Base-by-base conservation (phyloP, 805 yeast genomes). In the Teunomyces atbi region DNA sequence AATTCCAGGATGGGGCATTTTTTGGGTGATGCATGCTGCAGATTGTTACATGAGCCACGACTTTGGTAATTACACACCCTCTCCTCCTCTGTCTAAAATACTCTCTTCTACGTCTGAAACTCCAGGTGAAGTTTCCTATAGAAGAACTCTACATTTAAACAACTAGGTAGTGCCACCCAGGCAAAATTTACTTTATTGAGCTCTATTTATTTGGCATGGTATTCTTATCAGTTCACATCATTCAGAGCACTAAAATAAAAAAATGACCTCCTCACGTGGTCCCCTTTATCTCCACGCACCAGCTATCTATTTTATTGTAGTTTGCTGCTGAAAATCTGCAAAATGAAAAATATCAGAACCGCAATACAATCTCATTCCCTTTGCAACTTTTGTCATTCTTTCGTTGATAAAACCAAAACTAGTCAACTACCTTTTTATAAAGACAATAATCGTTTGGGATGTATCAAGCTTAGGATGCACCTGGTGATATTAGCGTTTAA, bases 21-120 rank as follows among this genome's bases (percentile, higher is more conserved):
- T 36, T 36, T 36, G 39, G 39, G 28, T 36, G 39, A 36, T 36
- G 16, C 33, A 30, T 7, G 39, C 39, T 36, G 39, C 39, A 19
- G 39, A 36, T 36, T 36, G 39, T 36, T 36, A 21, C 39, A 21
- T 21, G 3, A 11, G 26, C 23, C 39, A 36, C 39, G 39, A 36
- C 39, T 36, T 36, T 20, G 39, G 39, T 36, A 36, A 2, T n/a
- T 4, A 2, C 39, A 36, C 39, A 26, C 18, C 18, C n/a, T 19
- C 39, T 4, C 13, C 1, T 7, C 6, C 18, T 6, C 11, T 36
- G n/a, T n/a, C 23, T n/a, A 8, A 13, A 19, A 7, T 11, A n/a
- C 39, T 7, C 28, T 13, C 21, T 13, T 19, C 13, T 36, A 36
- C 28, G 28, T 8, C 18, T 30, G 5, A n/a, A 36, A 36, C n/a